Conservation (phyloP, 352 stramenopile genomes). For the Phytopythium litorale region DNA sequence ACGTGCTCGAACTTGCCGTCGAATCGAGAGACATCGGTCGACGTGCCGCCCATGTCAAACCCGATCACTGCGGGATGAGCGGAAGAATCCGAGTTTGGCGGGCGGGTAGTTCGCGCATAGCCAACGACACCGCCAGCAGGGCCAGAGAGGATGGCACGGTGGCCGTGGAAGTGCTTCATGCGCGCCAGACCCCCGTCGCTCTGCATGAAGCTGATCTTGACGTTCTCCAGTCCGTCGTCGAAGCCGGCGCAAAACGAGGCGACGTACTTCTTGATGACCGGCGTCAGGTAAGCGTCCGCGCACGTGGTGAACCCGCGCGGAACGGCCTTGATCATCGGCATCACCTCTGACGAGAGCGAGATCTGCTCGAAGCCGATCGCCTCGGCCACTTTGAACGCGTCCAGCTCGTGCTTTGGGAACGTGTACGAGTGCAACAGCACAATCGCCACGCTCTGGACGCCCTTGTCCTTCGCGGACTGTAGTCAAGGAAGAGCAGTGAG, state of each 20-base stretch:
- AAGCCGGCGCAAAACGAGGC: slow-evolving; percentile 97
- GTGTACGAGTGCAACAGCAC: slow-evolving; percentile 96
- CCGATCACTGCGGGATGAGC: slow-evolving; percentile 83
- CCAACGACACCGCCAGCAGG: slow-evolving; percentile 95
- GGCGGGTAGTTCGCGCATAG: slow-evolving; percentile 93
- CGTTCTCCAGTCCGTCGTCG: slow-evolving; percentile 81
- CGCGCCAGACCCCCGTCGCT: slow-evolving; percentile 96
- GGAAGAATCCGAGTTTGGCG: slow-evolving; percentile 23
- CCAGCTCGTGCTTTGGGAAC: slow-evolving; percentile 92
- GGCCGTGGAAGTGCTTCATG: slow-evolving; percentile 92
- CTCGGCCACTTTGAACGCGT: slow-evolving; percentile 85
- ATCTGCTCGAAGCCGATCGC: slow-evolving; percentile 95
- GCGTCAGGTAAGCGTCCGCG: slow-evolving; percentile 97
- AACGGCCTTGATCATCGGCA: slow-evolving; percentile 99
- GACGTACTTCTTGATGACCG: slow-evolving; percentile 97
- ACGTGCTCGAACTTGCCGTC: slow-evolving; percentile 97
- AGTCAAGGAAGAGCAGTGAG: not conserved
- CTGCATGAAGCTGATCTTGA: slow-evolving; percentile 99
- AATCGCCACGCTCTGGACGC: slow-evolving; percentile 94
- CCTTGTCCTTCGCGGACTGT: slow-evolving; percentile 58
- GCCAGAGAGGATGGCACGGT: slow-evolving; percentile 92
- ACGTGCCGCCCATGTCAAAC: slow-evolving; percentile 99
- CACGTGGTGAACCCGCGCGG: slow-evolving; percentile 95
- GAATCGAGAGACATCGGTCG: slow-evolving; percentile 97
- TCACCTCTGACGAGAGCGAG: slow-evolving; percentile 90